Base-by-base conservation (phyloP, 371 early-diverging fungal species). In the Chytridium lagenaria region DNA sequence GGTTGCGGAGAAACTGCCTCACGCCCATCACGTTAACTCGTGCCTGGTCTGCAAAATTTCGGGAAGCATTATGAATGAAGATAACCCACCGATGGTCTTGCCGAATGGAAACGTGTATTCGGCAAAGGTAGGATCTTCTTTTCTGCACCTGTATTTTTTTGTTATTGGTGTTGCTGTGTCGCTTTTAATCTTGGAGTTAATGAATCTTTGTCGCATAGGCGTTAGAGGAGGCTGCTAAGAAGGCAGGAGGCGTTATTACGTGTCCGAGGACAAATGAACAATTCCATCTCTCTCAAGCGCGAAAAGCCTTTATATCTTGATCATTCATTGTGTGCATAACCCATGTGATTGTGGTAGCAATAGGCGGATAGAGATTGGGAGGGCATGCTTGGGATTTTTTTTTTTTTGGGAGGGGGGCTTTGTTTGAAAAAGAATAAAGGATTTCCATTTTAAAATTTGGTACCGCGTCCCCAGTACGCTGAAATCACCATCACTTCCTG, bases 71-170 rank as follows among this genome's bases (percentile, higher is more conserved):
- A 96, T 97, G 94, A 91, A 97, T 75, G 98, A 94, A 76, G 90
- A 95, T 80, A 98, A 98, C 73, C 90, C 93, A 52, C 97, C 97
- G 0, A 90, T 98, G 93, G 90, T 92, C 3, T 82, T 98, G 71
- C 98, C 97, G 16, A 97, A 98, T 80, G 98, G 98, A 50, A 88
- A 92, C 59, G 98, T 96, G 1, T 98, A 97, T 78, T 95, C 95
- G 28, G 82, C 77, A 22, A 79, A 88, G 80, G 94, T 91, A 75
- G 44, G 19, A 19, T n/a, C n/a, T n/a, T n/a, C n/a, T n/a, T n/a
- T n/a, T n/a, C n/a, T n/a, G n/a, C n/a, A n/a, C n/a, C n/a, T n/a
- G n/a, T n/a, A 50, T 65, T 36, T 26, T 70, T 70, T 72, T 78
- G 44, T 22, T 31, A 68, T 40, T 40, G 30, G 30, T 5, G n/a